phyloP scores from a whole-genome alignment of 805 yeast species.

The Teunomyces kruisii region DNA sequence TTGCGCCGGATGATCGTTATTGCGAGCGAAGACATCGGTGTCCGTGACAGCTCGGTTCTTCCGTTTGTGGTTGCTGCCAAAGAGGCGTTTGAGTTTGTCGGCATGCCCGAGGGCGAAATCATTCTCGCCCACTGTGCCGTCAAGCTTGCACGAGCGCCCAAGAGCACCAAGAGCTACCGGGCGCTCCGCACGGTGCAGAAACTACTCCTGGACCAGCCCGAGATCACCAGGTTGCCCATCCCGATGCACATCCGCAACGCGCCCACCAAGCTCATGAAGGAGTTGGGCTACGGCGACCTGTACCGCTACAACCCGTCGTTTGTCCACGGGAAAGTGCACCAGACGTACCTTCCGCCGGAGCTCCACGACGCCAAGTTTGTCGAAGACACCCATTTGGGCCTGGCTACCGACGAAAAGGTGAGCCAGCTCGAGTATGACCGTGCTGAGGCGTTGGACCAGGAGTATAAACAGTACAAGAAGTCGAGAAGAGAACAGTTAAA shows the following conservation, averaged over 20 bases:
- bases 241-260: conserved; percentile 91
- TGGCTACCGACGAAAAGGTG: conserved; percentile 18
- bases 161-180: conserved; percentile 82
- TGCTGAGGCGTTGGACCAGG: conserved; percentile 9
- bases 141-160: conserved; percentile 81
- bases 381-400: conserved; percentile 58
- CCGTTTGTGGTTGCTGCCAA: conserved; percentile 87
- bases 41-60: conserved; percentile 75
- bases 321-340: conserved; percentile 68
- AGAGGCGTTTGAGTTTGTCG: conserved; percentile 85
- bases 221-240: conserved; percentile 58
- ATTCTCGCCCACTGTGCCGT: conserved; percentile 90
- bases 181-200: conserved; percentile 71
- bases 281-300: conserved; percentile 77
- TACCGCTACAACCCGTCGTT: conserved; percentile 90
- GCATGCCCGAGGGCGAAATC: conserved; percentile 92
- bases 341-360: conserved; percentile 71
- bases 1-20: conserved; percentile 91
- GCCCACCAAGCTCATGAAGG: conserved; percentile 88
- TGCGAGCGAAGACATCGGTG: conserved; percentile 93
- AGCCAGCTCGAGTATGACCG: conserved; percentile 11
- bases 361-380: conserved; percentile 48
- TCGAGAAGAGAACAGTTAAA: neutral
- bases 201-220: conserved; percentile 56
- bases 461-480: conserved; percentile 16